Evolutionary conservation across 2,329 filamentous ascomycete genomes (phyloP), one percentile per base, ranked within the genome.

Genomic region (Trichoderma citrinoviride): DNA sequence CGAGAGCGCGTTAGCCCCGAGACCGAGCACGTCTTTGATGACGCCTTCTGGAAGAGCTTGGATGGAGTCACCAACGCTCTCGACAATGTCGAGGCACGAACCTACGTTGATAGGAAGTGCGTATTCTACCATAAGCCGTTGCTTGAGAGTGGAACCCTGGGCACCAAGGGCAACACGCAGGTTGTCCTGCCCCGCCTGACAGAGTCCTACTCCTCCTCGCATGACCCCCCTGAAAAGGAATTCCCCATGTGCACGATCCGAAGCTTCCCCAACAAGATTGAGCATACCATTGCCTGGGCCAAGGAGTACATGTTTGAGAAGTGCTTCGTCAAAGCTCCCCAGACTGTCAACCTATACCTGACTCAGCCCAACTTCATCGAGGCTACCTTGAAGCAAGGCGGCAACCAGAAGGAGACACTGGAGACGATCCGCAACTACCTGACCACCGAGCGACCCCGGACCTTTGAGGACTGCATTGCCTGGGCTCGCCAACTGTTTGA

Each of bases 191-290:
- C 95, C 12, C 86, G 87, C 71, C 81, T 97, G 68, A 98, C 95
- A 0, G 96, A 99, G 78, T 98, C 95, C 1, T 99, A 99, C 81
- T 97, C 95, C 0, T 84, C 82, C 4, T 98, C 95, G 21, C 94
- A 97, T 76, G 96, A 99, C 76, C 95, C 95, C 1, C 95, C 95
- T 0, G 96, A 99, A 83, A 93, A 97, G 81, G 96, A 95, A 1
- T 98, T 99, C 84, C 95, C 95, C 0, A 98, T 98, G 93, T 99
- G 95, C 78, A 98, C 95, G 5, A 85, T 99, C 67, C 88, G 92
- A 74, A 97, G 93, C 78, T 99, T 99, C 83, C 95, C 95, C 66
- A 99, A 99, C 83, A 90, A 90, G 73, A 99, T 99, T 72, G 93
- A 99, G 80, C 95, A 99, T 78, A 98, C 95, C 0, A 99, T 99